Evolutionary conservation across 2,329 filamentous ascomycete species (phyloP), one percentile per base, ranked within the genome.

Genomic region (Penicillium sp.): DNA sequence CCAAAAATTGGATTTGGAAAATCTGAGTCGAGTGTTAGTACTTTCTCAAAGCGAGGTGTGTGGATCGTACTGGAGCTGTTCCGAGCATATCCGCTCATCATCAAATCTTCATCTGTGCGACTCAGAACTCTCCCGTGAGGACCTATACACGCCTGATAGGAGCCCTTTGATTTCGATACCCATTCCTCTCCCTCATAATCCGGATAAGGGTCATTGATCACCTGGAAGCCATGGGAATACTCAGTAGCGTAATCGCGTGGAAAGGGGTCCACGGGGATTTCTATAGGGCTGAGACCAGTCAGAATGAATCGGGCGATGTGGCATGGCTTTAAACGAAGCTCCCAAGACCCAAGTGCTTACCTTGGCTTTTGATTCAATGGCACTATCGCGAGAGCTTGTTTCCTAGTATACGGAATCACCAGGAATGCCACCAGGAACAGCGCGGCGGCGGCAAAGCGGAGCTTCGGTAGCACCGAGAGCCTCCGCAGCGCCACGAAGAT

Each of bases 1-100:
- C 56, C 56, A 24, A 60, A 60, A 3, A 52, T 58, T 2, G 58
- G 58, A 0, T 29, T 34, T n/a, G 58, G 49, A 2, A 57, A 60
- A 27, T 18, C 58, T 58, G 13, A 3, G 4, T 45, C n/a, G 29
- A n/a, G 6, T 3, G 44, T 54, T 45, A 54, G 47, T 40, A 39
- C 3, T 8, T 22, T 49, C 13, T 22, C n/a, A n/a, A 6, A 27
- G 24, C 8, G 4, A 27, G 24, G 24, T 27, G 5, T 27, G 24
- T 5, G 4, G 24, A 27, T 38, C 32, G 24, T 27, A 54, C 52
- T 47, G 49, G 52, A 52, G n/a, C 27, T 22, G 21, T 55, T 52
- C 52, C 52, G 51, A n/a, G 18, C 43, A n/a, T 38, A 55, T 22
- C 52, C 52, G 24, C 52, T 52, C 52, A 52, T 55, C 48, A 55